Evolutionary conservation across 2,329 filamentous ascomycete species (phyloP).

Genomic region (Alternaria arborescens): DNA sequence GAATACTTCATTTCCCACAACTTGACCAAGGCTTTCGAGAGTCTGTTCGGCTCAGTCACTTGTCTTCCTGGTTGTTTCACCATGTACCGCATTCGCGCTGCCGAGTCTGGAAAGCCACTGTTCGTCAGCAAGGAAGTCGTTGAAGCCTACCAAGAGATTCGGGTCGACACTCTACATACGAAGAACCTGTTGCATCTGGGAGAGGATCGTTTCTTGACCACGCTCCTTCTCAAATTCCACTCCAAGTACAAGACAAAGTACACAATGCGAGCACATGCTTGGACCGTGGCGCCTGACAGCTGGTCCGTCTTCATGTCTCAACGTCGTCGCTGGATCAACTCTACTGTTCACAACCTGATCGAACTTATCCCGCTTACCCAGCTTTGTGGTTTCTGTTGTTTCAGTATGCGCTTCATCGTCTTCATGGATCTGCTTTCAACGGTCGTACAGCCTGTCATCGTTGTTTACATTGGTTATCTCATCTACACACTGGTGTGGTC

Average conservation of each 20-base stretch:
- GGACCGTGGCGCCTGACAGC: conserved; percentile 95
- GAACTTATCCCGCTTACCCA: conserved; percentile 93
- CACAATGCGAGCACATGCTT: conserved; percentile 88
- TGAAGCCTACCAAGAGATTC: conserved; percentile 86
- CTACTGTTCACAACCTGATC: conserved; percentile 95
- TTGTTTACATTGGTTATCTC: conserved; percentile 89
- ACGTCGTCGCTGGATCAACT: conserved; percentile 99
- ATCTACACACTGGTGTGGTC: conserved; percentile 75
- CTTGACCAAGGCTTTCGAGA: conserved; percentile 94
- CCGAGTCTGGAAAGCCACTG: conserved; percentile 92
- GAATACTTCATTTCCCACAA: conserved; percentile 99
- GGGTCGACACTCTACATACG: conserved; percentile 97
- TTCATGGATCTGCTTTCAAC: conserved; percentile 94
- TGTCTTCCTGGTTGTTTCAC: conserved; percentile 98
- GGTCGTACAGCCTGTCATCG: conserved; percentile 87
- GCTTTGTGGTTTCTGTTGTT: conserved; percentile 99
- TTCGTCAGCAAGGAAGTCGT: conserved; percentile 95
- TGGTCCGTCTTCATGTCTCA: conserved; percentile 97
- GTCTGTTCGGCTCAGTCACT: conserved; percentile 94
- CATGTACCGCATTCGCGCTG: conserved; percentile 97
- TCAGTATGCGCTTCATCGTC: conserved; percentile 98
- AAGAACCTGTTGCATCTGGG: conserved; percentile 97
- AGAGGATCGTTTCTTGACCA: conserved; percentile 97
- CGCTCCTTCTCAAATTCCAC: conserved; percentile 90
- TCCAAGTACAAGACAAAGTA: conserved; percentile 98